Base-by-base conservation (phyloP, 2,329 filamentous ascomycete species). In the Neonectria hederae region DNA sequence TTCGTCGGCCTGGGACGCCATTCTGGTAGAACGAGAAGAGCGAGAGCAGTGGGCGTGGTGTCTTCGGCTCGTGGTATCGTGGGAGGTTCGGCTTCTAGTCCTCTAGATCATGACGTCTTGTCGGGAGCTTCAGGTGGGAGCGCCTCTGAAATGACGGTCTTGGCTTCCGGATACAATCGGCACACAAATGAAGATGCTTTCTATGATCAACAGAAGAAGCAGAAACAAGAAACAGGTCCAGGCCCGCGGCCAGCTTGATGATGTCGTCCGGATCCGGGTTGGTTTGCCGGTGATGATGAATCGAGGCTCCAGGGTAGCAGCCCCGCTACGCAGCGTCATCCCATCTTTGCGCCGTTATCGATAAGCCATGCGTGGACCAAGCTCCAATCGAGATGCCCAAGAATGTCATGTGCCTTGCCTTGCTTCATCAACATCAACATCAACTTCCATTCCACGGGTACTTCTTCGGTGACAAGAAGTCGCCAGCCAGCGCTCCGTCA, bases 91-190 rank as follows among this genome's bases (percentile, higher is more conserved):
- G 57, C 68, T 70, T 65, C 72, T 76, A 65, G 69, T 69, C 71
- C 71, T 67, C 77, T 79, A 79, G 73, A 76, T 72, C 77, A 79
- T 79, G 74, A 67, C 74, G 74, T 65, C 64, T 28, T 67, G 14
- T 5, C 9, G n/a, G n/a, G 28, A 13, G 10, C n/a, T 51, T 69
- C 63, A 56, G 65, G 59, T 59, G 54, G 56, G 40, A 65, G 54
- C 24, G 43, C 58, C 11, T 55, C 24, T 9, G 26, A 53, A 6
- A 6, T 11, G 55, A 58, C 22, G 30, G 49, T 35, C 42, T 38
- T 52, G 19, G 24, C 24, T 49, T 59, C 46, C 17, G 46, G 45
- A 52, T 42, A 26, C 48, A 32, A 32, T 17, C 6, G 24, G 54
- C 58, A 42, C 60, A 38, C 64, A 66, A 69, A 69, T 58, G 65